These are phyloP conservation scores for Gossypium lobatum DNA, from an alignment of 441 rosid genomes.

Conservation along the genomic window DNA sequence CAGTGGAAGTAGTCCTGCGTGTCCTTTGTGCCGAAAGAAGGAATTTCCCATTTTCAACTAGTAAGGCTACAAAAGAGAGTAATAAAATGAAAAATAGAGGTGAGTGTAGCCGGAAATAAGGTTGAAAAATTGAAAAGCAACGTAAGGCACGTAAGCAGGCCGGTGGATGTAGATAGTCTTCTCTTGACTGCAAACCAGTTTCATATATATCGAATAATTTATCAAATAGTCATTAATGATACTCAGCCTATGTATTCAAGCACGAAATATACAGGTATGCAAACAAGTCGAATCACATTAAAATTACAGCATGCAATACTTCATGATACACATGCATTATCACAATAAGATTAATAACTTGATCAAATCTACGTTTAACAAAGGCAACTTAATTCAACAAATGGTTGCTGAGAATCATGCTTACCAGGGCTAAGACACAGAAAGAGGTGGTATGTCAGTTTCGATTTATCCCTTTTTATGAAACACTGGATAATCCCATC, in stretches of 20 bases:
- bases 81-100: background rate
- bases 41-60: conserved; percentile 67
- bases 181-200: background rate
- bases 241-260: no score
- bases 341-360: background rate
- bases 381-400: conserved; percentile 1
- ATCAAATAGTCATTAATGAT: no score
- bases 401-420: conserved; percentile 3
- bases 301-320: background rate
- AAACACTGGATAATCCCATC: conserved; percentile 41
- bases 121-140: background rate
- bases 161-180: background rate
- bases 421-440: conserved; percentile 46
- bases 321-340: background rate
- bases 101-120: background rate
- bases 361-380: background rate
- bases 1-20: conserved; percentile 59
- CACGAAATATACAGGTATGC: no score
- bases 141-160: background rate
- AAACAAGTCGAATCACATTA: no score
- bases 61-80: conserved; percentile 32
- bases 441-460: conserved; percentile 42
- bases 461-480: conserved; percentile 48
- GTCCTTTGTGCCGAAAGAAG: conserved; percentile 75
- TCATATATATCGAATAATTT: no score